Evolutionary conservation across 352 stramenopile genomes (phyloP), one percentile per base, ranked within the genome.

Genomic region (Globisporangium mamillatum): DNA sequence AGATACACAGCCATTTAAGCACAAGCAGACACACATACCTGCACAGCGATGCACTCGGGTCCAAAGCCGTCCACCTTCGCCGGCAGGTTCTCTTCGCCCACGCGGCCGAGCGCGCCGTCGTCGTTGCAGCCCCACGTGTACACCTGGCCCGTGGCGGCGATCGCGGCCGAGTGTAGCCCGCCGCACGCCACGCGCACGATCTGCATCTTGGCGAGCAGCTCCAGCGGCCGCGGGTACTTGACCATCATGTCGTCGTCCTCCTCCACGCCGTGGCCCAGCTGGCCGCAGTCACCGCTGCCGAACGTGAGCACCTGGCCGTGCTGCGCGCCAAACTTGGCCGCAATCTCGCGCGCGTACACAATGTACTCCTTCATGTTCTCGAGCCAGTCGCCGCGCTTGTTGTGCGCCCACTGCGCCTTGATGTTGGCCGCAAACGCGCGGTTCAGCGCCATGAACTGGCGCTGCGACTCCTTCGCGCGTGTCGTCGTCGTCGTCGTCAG

Each of bases 91-190:
- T 98, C 83, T 10, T 97, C 82, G 16, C 80, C 92, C 3, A 68
- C 52, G 50, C 88, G 83, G 25, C 97, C 97, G 10, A 99, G 76
- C 41, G 87, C 91, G 48, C 94, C 93, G 69, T 95, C 88, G 63
- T 94, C 87, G 59, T 97, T 97, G 77, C 90, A 98, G 61, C 97
- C 97, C 94, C 96, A 99, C 41, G 94, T 97, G 72, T 92, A 99
- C 7, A 99, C 91, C 25, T 88, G 68, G 38, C 97, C 97, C 53
- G 91, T 75, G 4, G 80, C 68, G 2, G 90, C 94, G 44, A 98
- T 80, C 12, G 86, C 95, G 16, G 93, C 82, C 41, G 88, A 96
- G 80, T 98, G 94, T 48, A 99, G 75, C 2, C 95, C 97, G 25
- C 97, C 97, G 63, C 85, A 97, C 14, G 86, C 82, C 8, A 98